Evolutionary conservation across 2,329 filamentous ascomycete genomes (phyloP).

Genomic region (Claviceps lovelessii): DNA sequence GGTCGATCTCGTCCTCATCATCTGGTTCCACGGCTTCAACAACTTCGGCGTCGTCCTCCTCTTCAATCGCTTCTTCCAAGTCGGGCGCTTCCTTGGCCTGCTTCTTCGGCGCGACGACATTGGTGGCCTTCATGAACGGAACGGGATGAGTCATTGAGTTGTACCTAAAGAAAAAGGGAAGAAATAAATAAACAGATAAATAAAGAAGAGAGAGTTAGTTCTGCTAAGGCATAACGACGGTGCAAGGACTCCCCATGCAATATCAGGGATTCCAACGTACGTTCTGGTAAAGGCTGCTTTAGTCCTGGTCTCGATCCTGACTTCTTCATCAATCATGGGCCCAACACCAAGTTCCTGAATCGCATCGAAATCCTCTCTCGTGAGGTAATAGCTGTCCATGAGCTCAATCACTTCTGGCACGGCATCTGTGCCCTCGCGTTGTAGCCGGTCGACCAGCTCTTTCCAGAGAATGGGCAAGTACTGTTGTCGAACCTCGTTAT

Average conservation of each 20-base stretch:
- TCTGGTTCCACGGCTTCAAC: slow-evolving; percentile 45
- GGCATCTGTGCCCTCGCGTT: slow-evolving; percentile 65
- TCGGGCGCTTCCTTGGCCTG: slow-evolving; percentile 67
- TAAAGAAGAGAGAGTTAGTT: neutral
- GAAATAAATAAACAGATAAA: too few species aligned
- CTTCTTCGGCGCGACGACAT: slow-evolving; percentile 57
- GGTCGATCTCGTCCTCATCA: slow-evolving; percentile 63
- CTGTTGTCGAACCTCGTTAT: slow-evolving; percentile 86
- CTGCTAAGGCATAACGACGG: neutral
- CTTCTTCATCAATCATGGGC: slow-evolving; percentile 57
- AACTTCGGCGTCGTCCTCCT: slow-evolving; percentile 63
- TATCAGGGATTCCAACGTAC: slow-evolving; percentile 36
- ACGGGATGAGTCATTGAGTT: slow-evolving; percentile 77
- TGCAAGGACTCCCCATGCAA: neutral
- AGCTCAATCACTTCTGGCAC: slow-evolving; percentile 76
- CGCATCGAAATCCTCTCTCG: slow-evolving; percentile 85
- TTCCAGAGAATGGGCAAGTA: slow-evolving; percentile 85
- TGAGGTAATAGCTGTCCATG: slow-evolving; percentile 96
- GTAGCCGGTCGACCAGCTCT: slow-evolving; percentile 58
- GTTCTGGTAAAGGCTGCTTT: slow-evolving; percentile 81
- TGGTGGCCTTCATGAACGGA: slow-evolving; percentile 90
- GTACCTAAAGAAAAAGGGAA: slow-evolving; percentile 44
- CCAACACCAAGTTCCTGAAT: slow-evolving; percentile 86
- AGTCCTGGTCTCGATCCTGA: slow-evolving; percentile 70
- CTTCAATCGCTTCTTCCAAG: slow-evolving; percentile 89